Percentiles rank a stretch among this genome's conserved stretches.
Conservation (phyloP, 169 alveolate species). For the Plasmodium inui region DNA sequence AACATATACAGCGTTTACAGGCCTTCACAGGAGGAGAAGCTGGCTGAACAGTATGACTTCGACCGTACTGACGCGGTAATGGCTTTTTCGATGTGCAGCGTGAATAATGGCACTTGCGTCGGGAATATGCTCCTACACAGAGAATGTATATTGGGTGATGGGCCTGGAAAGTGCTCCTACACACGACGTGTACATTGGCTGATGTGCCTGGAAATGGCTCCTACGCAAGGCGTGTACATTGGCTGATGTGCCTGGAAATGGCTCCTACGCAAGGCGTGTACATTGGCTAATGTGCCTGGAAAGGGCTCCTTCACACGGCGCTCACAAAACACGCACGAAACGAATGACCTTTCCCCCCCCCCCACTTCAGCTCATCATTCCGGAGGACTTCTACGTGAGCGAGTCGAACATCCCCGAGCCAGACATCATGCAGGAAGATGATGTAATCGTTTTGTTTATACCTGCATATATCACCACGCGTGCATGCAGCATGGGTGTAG, state of each 20-base stretch:
- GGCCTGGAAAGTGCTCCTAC: background rate
- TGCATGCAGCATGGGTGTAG: background rate
- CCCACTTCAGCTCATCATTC: constrained; percentile 44
- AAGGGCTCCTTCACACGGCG: background rate
- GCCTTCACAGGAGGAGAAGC: constrained; percentile 21
- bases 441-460: constrained; percentile 20
- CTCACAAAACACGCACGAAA: background rate
- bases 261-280: background rate
- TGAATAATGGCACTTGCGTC: background rate
- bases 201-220: background rate
- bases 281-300: background rate
- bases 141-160: too few species aligned
- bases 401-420: constrained; percentile 63
- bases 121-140: background rate
- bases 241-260: background rate
- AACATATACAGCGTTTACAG: constrained; percentile 60
- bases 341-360: background rate
- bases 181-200: too few species aligned
- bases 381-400: constrained; percentile 61
- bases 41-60: constrained; percentile 31
- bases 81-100: background rate
- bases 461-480: background rate
- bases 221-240: background rate
- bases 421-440: constrained; percentile 28
- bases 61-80: constrained; percentile 57